A percentile compares a stretch with the other conserved stretches of the same genome.
phyloP scores from a whole-genome alignment of 345 rosid genomes.

The Brassica nigra region DNA sequence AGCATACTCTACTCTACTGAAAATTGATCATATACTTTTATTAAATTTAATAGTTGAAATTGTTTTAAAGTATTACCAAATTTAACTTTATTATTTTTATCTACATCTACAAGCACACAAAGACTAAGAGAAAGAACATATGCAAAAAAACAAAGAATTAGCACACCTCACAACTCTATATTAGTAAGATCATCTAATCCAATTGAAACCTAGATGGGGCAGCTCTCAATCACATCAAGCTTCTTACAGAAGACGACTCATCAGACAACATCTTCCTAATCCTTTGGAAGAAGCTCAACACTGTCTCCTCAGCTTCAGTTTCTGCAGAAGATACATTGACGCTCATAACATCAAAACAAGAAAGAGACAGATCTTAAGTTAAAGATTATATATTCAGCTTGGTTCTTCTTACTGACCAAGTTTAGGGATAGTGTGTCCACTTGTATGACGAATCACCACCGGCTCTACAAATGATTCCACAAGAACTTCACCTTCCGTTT shows the following conservation, averaged over 20 bases:
- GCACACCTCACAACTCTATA: background rate
- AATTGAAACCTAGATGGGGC: background rate
- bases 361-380: background rate
- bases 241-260: slow-evolving; percentile 21
- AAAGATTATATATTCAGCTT: background rate
- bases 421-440: slow-evolving; percentile 54
- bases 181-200: background rate
- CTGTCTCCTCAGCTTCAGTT: slow-evolving; percentile 33
- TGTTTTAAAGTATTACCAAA: background rate
- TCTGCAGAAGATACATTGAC: slow-evolving; percentile 32
- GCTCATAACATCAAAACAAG: slow-evolving; percentile 12
- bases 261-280: slow-evolving; percentile 34
- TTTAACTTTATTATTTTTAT: background rate
- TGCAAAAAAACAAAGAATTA: background rate
- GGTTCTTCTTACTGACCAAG: slow-evolving; percentile 45
- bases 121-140: background rate
- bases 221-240: slow-evolving; percentile 29
- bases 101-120: background rate
- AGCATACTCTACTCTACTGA: too few species aligned
- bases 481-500: slow-evolving; percentile 43
- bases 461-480: slow-evolving; percentile 56
- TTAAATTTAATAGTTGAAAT: background rate
- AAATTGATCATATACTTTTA: background rate
- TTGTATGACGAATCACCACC: slow-evolving; percentile 50
- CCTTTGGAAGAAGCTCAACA: slow-evolving; percentile 41